These are phyloP conservation scores for Gnomoniopsis sp. DNA, from an alignment of 2,329 filamentous ascomycete genomes.

Conservation along the genomic window DNA sequence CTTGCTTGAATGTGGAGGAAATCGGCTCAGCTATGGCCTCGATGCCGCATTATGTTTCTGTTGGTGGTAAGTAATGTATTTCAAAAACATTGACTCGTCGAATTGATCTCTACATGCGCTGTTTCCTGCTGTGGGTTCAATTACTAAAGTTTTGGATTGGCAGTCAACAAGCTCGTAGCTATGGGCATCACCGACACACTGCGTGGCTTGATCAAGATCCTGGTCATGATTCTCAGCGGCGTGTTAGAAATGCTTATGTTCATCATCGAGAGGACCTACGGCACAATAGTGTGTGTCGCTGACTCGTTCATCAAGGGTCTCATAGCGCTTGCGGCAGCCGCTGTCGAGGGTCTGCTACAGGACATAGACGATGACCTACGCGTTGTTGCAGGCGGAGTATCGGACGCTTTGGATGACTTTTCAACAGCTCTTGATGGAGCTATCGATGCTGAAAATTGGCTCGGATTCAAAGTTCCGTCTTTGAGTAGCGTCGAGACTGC, in stretches of 20 bases:
- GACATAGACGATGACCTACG: constrained; percentile 51
- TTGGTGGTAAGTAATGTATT: constrained; percentile 43
- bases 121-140: not conserved
- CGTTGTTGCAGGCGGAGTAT: constrained; percentile 51
- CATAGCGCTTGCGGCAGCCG: constrained; percentile 60
- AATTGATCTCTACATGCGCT: not conserved
- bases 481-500: constrained; percentile 54
- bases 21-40: constrained; percentile 94
- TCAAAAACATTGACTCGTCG: not conserved
- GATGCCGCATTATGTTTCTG: constrained; percentile 92
- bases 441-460: too few species aligned
- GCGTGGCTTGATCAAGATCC: constrained; percentile 72
- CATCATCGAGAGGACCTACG: constrained; percentile 77
- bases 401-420: constrained; percentile 41
- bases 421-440: too few species aligned
- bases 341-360: constrained; percentile 38
- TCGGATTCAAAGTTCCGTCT: constrained; percentile 32
- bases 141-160: not conserved
- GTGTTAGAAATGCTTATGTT: constrained; percentile 88
- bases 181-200: constrained; percentile 77
- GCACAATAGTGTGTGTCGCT: constrained; percentile 86
- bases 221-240: constrained; percentile 75
- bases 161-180: constrained; percentile 79
- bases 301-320: constrained; percentile 78
- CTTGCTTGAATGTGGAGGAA: constrained; percentile 89